Conservation (phyloP, 2,329 filamentous ascomycete species). For the Nemania diffusa region DNA sequence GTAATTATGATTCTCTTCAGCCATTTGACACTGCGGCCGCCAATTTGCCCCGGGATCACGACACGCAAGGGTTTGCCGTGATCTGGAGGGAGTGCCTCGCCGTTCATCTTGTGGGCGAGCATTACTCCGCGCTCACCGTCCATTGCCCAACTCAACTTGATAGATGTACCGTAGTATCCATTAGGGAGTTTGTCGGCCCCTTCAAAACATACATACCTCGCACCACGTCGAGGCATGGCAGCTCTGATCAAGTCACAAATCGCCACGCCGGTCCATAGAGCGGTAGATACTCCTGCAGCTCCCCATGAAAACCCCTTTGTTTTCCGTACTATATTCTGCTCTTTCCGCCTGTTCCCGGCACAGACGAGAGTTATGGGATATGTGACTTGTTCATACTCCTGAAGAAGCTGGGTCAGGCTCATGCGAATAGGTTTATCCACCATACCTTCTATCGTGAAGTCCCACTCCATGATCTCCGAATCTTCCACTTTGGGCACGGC, state of each 20-base stretch:
- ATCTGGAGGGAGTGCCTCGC: conserved; percentile 80
- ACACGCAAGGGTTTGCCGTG: conserved; percentile 86
- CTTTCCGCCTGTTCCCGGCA: conserved; percentile 90
- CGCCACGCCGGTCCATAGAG: conserved; percentile 85
- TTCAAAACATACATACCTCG: conserved; percentile 89
- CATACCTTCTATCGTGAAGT: conserved; percentile 84
- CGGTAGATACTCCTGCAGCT: conserved; percentile 84
- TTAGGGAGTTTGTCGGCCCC: conserved; percentile 90
- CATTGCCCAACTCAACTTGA: conserved; percentile 89
- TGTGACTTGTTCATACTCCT: conserved; percentile 82
- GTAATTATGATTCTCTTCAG: conserved; percentile 83
- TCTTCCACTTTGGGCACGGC: conserved; percentile 80
- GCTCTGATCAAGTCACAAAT: conserved; percentile 76
- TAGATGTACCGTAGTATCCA: conserved; percentile 86
- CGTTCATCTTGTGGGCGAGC: conserved; percentile 92
- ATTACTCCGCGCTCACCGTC: conserved; percentile 85
- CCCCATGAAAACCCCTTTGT: conserved; percentile 97
- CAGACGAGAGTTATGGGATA: conserved; percentile 91
- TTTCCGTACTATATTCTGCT: conserved; percentile 90
- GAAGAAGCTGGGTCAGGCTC: conserved; percentile 76
- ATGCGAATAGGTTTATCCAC: conserved; percentile 80
- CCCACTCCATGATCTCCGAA: conserved; percentile 79
- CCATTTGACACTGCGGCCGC: conserved; percentile 94
- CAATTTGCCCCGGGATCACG: conserved; percentile 90
- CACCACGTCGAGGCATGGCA: conserved; percentile 74